Evolutionary conservation across 352 stramenopile species (phyloP).

Genomic region (Pythium inflatum): DNA sequence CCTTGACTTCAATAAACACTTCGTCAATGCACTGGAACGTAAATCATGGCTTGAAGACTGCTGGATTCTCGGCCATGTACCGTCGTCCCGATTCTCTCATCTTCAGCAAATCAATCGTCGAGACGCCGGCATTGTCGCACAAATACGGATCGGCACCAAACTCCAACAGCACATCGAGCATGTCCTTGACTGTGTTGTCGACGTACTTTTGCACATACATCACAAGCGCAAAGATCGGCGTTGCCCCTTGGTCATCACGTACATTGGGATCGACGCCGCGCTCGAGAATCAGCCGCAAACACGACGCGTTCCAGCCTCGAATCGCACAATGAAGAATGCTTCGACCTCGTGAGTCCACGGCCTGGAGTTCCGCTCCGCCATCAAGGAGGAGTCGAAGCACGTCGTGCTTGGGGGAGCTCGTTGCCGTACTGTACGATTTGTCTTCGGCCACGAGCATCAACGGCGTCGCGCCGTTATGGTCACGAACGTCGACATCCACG

Average conservation of each 20-base stretch:
- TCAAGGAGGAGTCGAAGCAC: background rate
- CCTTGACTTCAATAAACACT: too few species aligned
- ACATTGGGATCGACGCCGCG: background rate
- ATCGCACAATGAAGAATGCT: background rate
- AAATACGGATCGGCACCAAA: background rate
- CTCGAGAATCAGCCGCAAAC: background rate
- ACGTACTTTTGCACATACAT: background rate
- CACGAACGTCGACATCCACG: constrained; percentile 1
- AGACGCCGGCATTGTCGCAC: background rate
- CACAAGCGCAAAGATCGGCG: background rate
- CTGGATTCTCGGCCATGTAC: background rate
- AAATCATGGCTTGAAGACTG: too few species aligned
- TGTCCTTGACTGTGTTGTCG: background rate
- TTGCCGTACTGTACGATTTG: background rate
- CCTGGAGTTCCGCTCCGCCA: background rate
- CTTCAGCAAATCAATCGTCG: background rate
- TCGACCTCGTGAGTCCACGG: background rate
- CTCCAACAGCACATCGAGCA: background rate
- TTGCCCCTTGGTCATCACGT: background rate
- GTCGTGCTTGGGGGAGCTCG: background rate
- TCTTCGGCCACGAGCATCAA: background rate
- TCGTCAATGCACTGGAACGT: too few species aligned
- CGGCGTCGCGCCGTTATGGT: background rate
- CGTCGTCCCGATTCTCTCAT: background rate
- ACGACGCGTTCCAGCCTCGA: background rate